Conservation (phyloP, 2,329 filamentous ascomycete genomes). For the Delphinella strobiligena region DNA sequence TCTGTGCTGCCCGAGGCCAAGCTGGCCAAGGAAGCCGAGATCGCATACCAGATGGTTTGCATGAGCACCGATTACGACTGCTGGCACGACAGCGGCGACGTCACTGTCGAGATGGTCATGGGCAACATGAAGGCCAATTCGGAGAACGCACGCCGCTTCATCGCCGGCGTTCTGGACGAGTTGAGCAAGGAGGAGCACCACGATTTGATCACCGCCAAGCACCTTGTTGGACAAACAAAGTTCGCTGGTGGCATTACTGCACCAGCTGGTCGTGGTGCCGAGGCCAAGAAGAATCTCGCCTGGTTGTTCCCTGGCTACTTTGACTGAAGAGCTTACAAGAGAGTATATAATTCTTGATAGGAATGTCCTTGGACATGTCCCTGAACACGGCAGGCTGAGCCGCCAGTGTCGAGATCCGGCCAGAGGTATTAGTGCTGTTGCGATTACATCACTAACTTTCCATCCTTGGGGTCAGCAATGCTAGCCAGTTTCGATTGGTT, state of each 20-base stretch:
- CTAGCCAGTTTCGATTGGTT: too few species aligned
- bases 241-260: slow-evolving; percentile 78
- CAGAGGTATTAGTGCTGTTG: too few species aligned
- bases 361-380: too few species aligned
- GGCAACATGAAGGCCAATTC: slow-evolving; percentile 90
- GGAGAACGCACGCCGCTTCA: slow-evolving; percentile 72
- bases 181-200: slow-evolving; percentile 65
- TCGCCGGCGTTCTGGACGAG: slow-evolving; percentile 79
- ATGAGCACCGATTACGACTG: slow-evolving; percentile 99
- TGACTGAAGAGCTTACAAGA: too few species aligned
- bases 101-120: slow-evolving; percentile 96
- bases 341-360: too few species aligned
- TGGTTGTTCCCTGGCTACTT: slow-evolving; percentile 84
- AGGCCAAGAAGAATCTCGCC: slow-evolving; percentile 66
- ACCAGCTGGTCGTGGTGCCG: slow-evolving; percentile 56
- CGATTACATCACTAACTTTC: too few species aligned
- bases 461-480: too few species aligned
- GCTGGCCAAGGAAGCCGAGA: slow-evolving; percentile 88
- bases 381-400: too few species aligned
- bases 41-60: slow-evolving; percentile 96
- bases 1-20: slow-evolving; percentile 90
- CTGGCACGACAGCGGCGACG: slow-evolving; percentile 71
- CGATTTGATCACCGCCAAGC: slow-evolving; percentile 67
- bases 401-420: too few species aligned
- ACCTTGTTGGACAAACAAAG: slow-evolving; percentile 63